Percentiles rank a stretch among this genome's conserved stretches.
Conservation (phyloP, 768 basidiomycete species). For the Naganishia kalamii region DNA sequence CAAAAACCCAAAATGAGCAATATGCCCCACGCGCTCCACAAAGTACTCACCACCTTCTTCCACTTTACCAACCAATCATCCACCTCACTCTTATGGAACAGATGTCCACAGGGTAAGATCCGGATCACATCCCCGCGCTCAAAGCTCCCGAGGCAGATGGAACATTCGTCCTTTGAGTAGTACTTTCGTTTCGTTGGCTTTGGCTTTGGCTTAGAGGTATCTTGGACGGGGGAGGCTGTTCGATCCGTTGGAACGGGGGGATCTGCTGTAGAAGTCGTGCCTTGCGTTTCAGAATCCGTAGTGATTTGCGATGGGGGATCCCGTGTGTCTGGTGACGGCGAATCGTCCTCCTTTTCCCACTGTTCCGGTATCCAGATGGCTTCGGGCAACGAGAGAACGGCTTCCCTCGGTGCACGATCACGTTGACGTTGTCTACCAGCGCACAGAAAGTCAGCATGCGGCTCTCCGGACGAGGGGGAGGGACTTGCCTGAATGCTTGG, state of each 20-base stretch:
- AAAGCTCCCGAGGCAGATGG: constrained; percentile 86
- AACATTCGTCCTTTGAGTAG: constrained; percentile 75
- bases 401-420: constrained; percentile 51
- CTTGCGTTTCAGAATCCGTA: background rate
- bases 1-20: background rate
- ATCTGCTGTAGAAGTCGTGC: background rate
- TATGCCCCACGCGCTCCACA: background rate
- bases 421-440: constrained; percentile 51
- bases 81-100: constrained; percentile 86
- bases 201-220: background rate
- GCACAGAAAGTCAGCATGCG: constrained; percentile 51
- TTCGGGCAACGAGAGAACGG: constrained; percentile 44
- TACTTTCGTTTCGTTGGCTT: constrained; percentile 54
- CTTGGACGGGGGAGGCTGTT: background rate
- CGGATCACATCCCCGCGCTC: constrained; percentile 80
- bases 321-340: background rate
- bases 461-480: background rate
- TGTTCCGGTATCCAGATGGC: constrained; percentile 44
- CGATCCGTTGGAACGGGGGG: background rate
- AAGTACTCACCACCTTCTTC: constrained; percentile 73
- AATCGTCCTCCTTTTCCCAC: constrained; percentile 44
- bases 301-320: background rate
- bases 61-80: constrained; percentile 87
- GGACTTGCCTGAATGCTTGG: constrained; percentile 49
- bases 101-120: constrained; percentile 86